A percentile compares a stretch with the other conserved stretches of the same genome.
These are phyloP conservation scores for Ogataea ganodermae DNA, from an alignment of 805 yeast genomes.

Conservation along the genomic window DNA sequence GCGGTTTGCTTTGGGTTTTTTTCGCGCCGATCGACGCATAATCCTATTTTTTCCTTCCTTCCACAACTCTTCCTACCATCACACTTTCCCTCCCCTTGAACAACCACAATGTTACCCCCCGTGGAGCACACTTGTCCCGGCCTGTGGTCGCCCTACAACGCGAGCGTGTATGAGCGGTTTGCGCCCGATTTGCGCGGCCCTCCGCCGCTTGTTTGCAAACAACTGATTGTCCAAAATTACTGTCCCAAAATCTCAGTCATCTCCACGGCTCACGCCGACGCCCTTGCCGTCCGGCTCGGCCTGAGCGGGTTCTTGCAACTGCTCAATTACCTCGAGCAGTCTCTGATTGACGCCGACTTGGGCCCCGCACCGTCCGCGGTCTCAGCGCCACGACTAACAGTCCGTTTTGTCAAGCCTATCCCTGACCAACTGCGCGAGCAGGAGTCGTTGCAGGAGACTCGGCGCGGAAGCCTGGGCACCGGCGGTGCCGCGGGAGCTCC, in stretches of 20 bases:
- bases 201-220: constrained; percentile 31
- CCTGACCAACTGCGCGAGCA: constrained; percentile 28
- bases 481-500: constrained; percentile 9
- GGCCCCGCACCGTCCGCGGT: constrained; percentile 13
- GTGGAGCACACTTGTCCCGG: constrained; percentile 19
- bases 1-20: too few relatives aligned
- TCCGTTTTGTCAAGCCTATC: constrained; percentile 32
- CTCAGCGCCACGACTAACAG: constrained; percentile 23
- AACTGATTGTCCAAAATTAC: constrained; percentile 30
- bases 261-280: constrained; percentile 28
- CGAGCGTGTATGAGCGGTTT: constrained; percentile 20
- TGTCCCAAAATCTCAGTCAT: constrained; percentile 37
- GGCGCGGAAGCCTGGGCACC: constrained; percentile 17
- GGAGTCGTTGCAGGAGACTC: constrained; percentile 13
- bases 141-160: constrained; percentile 22
- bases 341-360: constrained; percentile 23
- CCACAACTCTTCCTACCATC: not conserved
- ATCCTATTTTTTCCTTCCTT: not conserved
- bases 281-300: constrained; percentile 23
- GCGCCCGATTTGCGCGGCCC: constrained; percentile 31
- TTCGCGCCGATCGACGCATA: not conserved
- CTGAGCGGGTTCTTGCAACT: constrained; percentile 24
- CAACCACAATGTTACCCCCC: constrained; percentile 11
- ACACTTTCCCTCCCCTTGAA: not conserved
- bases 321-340: constrained; percentile 32